Evolutionary conservation across 2,329 filamentous ascomycete species (phyloP).

Genomic region (Pseudocercospora pini-densiflorae): DNA sequence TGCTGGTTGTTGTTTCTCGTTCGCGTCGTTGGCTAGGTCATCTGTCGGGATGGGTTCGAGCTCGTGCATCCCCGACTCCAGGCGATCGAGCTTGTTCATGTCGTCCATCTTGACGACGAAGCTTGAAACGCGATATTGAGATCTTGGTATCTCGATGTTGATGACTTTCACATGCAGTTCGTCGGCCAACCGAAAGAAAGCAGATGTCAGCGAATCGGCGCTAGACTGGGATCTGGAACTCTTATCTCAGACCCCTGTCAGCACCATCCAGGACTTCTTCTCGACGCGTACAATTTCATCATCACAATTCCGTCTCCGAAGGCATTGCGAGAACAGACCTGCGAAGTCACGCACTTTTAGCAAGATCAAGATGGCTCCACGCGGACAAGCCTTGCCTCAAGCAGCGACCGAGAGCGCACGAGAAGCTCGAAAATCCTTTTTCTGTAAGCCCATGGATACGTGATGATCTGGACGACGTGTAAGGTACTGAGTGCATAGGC

Average conservation of each 20-base stretch:
- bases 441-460: constrained; percentile 55
- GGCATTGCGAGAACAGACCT: neutral
- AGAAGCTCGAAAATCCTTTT: constrained; percentile 79
- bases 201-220: neutral
- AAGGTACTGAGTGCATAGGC: constrained; percentile 44
- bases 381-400: constrained; percentile 36
- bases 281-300: neutral
- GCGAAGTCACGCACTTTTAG: too few species aligned
- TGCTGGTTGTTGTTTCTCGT: constrained; percentile 19
- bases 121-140: neutral
- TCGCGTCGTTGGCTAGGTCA: constrained; percentile 21
- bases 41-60: constrained; percentile 84
- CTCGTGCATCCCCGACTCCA: constrained; percentile 61
- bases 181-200: neutral
- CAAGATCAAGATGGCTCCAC: constrained; percentile 19
- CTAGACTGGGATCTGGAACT: neutral
- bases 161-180: constrained; percentile 19
- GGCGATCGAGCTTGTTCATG: constrained; percentile 28
- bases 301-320: neutral
- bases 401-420: constrained; percentile 66
- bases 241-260: neutral
- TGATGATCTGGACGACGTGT: neutral
- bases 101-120: constrained; percentile 36
- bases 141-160: neutral
- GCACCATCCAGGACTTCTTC: neutral